phyloP scores from a whole-genome alignment of 2,329 filamentous ascomycete genomes.

The Colletotrichum sp. region DNA sequence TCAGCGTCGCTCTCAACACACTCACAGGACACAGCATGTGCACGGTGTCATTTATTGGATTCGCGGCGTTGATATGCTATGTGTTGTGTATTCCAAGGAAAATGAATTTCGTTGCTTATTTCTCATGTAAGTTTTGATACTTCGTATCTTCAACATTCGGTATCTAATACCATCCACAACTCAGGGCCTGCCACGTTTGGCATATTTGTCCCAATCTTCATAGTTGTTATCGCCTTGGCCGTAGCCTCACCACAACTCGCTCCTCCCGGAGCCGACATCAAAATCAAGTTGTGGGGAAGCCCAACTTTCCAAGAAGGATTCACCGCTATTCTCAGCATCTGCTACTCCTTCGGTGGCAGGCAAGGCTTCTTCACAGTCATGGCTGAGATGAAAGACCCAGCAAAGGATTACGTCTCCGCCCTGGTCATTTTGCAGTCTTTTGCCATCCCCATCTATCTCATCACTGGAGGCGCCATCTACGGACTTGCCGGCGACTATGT shows the following conservation, averaged over 20 bases:
- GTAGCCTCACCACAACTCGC: background rate
- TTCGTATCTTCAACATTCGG: accelerated
- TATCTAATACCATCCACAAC: accelerated
- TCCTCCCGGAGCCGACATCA: background rate
- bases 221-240: background rate
- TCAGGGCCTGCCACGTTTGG: background rate
- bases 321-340: background rate
- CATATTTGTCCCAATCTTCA: background rate
- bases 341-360: background rate
- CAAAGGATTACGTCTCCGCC: background rate
- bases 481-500: background rate
- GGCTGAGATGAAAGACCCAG: background rate
- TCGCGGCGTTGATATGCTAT: background rate
- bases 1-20: background rate
- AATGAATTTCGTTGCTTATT: background rate
- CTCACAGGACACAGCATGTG: background rate
- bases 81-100: background rate
- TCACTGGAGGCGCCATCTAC: background rate
- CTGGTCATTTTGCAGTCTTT: background rate
- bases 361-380: background rate
- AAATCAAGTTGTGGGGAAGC: background rate
- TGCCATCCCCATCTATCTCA: background rate
- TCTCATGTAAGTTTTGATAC: background rate
- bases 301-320: background rate
- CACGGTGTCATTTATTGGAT: background rate